Evolutionary conservation across 2,329 filamentous ascomycete species (phyloP).

Genomic region (Endocalyx cinctus): DNA sequence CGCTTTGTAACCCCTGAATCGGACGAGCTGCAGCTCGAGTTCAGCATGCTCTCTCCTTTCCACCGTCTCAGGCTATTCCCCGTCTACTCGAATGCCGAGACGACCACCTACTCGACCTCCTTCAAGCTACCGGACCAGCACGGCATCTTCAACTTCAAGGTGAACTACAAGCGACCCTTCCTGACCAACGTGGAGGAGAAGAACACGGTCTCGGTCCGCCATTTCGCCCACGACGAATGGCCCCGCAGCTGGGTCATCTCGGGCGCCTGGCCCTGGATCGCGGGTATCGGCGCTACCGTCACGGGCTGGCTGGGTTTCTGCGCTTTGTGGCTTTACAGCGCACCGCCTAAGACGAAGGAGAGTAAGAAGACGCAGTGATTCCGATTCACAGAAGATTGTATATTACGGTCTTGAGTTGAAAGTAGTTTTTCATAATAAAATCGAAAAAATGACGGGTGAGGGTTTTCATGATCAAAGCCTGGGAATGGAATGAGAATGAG

Average conservation of each 20-base stretch:
- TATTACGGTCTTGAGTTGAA: too few relatives aligned
- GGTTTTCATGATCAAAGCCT: too few relatives aligned
- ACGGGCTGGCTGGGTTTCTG: slow-evolving; percentile 82
- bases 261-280: slow-evolving; percentile 91
- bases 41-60: slow-evolving; percentile 98
- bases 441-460: too few relatives aligned
- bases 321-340: slow-evolving; percentile 76
- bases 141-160: slow-evolving; percentile 96
- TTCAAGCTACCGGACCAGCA: slow-evolving; percentile 94
- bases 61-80: slow-evolving; percentile 73
- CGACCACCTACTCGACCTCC: slow-evolving; percentile 66
- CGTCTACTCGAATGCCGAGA: slow-evolving; percentile 54
- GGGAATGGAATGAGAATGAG: too few relatives aligned
- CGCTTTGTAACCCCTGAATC: slow-evolving; percentile 66
- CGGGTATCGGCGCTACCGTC: slow-evolving; percentile 79
- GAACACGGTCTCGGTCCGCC: slow-evolving; percentile 86
- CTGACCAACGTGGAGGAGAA: slow-evolving; percentile 88
- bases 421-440: too few relatives aligned
- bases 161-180: slow-evolving; percentile 97
- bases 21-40: slow-evolving; percentile 87
- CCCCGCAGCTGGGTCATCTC: slow-evolving; percentile 85
- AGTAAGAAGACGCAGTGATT: slow-evolving; percentile 28
- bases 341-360: slow-evolving; percentile 31
- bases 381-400: too few relatives aligned
- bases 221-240: slow-evolving; percentile 97